phyloP scores from a whole-genome alignment of 345 rosid species.

The Eucalyptus polyanthemos region DNA sequence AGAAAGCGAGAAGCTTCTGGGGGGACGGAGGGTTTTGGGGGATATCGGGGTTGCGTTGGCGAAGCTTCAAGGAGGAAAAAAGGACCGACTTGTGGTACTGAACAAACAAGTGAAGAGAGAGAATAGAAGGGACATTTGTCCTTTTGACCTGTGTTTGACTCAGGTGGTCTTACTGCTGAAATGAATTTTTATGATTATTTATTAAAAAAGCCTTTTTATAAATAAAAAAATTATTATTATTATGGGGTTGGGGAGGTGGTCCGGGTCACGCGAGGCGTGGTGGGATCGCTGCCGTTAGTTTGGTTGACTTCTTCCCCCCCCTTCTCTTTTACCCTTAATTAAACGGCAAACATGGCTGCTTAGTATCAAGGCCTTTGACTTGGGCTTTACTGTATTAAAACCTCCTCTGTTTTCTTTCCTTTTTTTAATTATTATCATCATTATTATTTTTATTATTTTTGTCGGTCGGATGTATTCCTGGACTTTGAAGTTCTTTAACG shows the following conservation, averaged over 20 bases:
- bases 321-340: not conserved
- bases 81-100: not conserved
- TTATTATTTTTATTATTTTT: rapidly evolving
- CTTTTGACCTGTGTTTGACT: not conserved
- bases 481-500: not conserved
- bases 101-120: too few species aligned
- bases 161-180: not conserved
- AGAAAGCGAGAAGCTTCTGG: not conserved
- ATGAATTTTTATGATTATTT: too few species aligned
- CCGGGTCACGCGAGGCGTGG: not conserved
- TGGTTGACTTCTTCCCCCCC: not conserved
- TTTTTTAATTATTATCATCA: too few species aligned
- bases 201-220: not conserved
- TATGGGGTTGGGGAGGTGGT: not conserved
- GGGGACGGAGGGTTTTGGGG: not conserved
- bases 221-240: too few species aligned
- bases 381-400: not conserved
- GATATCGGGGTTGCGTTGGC: not conserved
- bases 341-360: not conserved
- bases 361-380: not conserved
- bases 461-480: not conserved
- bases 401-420: not conserved
- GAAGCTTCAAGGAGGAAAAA: not conserved
- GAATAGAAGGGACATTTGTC: not conserved
- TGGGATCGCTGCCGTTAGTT: not conserved